Evolutionary conservation across 352 stramenopile species (phyloP), one percentile per base, ranked within the genome.

Genomic region (Phytophthora constricta): DNA sequence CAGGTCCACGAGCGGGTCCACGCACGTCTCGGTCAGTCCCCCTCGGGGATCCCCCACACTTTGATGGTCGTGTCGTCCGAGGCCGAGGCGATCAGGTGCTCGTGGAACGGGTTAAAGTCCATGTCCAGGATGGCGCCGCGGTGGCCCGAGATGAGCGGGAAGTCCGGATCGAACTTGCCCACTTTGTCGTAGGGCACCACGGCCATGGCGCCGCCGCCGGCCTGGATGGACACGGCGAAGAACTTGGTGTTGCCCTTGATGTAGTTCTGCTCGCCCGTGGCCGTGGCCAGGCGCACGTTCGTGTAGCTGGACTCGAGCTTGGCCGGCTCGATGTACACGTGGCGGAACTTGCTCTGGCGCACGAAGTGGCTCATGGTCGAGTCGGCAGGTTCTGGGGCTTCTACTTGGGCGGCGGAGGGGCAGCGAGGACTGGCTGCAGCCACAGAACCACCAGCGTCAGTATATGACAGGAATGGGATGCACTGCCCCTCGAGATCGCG

Each of bases 181-280:
- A 93, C 90, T 66, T 98, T 97, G 39, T 98, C 92, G 59, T 98
- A 97, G 16, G 93, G 90, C 52, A 98, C 86, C 28, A 99, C 95
- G 48, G 95, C 93, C 76, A 99, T 96, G 56, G 90, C 85, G 45
- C 91, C 91, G 41, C 90, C 91, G 49, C 91, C 91, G 0, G 87
- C 86, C 68, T 94, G 84, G 69, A 97, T 96, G 41, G 97, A 91
- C 31, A 99, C 93, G 20, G 97, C 97, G 76, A 99, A 99, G 81
- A 99, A 99, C 87, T 99, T 99, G 58, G 97, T 97, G 72, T 99
- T 99, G 37, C 96, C 97, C 81, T 99, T 99, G 82, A 99, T 99
- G 86, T 99, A 99, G 70, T 98, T 98, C 77, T 99, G 97, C 75
- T 99, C 98, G 61, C 98, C 98, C 51, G 97, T 99, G 28, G 97